These are phyloP conservation scores for Suillus lakei DNA, from an alignment of 768 basidiomycete genomes.

Conservation along the genomic window DNA sequence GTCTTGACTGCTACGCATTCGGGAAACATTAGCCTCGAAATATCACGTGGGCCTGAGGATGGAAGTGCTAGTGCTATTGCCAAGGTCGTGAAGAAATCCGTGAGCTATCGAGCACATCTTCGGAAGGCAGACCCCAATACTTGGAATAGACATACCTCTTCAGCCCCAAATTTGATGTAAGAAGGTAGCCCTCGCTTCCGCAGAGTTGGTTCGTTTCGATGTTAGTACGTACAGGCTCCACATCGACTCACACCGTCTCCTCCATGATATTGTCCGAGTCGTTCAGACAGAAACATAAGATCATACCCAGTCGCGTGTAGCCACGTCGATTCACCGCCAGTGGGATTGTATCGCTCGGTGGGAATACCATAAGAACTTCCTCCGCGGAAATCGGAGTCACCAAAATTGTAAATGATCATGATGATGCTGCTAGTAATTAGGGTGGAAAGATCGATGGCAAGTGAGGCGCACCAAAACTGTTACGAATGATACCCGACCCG, in stretches of 20 bases:
- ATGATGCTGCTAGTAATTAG: too few relatives aligned
- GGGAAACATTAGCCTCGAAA: background rate
- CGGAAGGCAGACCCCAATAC: background rate
- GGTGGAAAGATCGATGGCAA: background rate
- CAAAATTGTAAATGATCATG: conserved; percentile 61
- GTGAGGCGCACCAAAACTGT: background rate
- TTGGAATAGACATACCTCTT: background rate
- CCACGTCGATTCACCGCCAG: background rate
- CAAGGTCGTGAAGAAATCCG: background rate
- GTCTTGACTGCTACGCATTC: background rate
- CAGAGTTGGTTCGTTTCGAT: background rate
- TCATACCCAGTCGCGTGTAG: conserved; percentile 50
- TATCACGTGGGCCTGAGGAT: background rate
- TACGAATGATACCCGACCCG: conserved; percentile 5
- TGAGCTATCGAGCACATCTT: background rate
- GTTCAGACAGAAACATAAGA: background rate
- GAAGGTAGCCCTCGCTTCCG: background rate
- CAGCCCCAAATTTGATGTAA: background rate
- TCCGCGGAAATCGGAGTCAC: conserved; percentile 63
- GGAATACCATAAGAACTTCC: conserved; percentile 64
- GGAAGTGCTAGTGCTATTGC: background rate
- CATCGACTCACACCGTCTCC: too few relatives aligned
- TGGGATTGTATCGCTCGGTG: conserved; percentile 47
- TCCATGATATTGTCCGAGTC: too few relatives aligned
- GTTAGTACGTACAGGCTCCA: background rate